Evolutionary conservation across 345 rosid genomes (phyloP), one percentile per base, ranked within the genome.

Genomic region (Crucihimalaya himalaica): DNA sequence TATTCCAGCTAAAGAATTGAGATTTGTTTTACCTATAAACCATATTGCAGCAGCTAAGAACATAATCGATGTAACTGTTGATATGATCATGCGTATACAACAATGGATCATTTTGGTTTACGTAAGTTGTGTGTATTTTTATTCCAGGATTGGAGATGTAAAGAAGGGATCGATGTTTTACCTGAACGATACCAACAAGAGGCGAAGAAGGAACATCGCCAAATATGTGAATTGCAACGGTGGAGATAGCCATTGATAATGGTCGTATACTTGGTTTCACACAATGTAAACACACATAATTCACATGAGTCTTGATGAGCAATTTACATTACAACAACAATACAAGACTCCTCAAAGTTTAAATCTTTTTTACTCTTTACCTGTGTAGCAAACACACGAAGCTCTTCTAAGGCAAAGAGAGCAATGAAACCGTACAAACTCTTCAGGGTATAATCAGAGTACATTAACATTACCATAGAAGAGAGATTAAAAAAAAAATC

Each of bases 171-270:
- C n/a, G n/a, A n/a, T 39, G 16, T 4, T 25, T 56, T 55, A 73
- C 98, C 97, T 95, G 89, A 68, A 95, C 82, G 28, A 87, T 84
- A 48, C 99, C 99, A 56, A 92, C 97, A 76, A 95, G 92, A 37
- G 99, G 99, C 0, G 97, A 89, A 52, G 97, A 92, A 75, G 99
- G 99, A 63, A 95, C 96, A 72, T 95, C 97, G 5, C 99, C 99
- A 70, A 95, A 90, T 68, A 92, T 74, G 78, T 95, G 99, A 63
- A 95, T 92, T 25, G 97, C 76, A 8, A 92, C 93, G 1, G 97
- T 95, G 29, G 99, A 92, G 35, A 92, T 90, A 42, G 99, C 99
- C 97, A 95, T 92, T 53, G 97, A 92, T 74, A 95, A 47, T 37
- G 97, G 96, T 81, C 99, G 85, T 79, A 91, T 39, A 80, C 93